Evolutionary conservation across 805 yeast genomes (phyloP), one percentile per base, ranked within the genome.

Genomic region (Wickerhamomyces ciferrii): DNA sequence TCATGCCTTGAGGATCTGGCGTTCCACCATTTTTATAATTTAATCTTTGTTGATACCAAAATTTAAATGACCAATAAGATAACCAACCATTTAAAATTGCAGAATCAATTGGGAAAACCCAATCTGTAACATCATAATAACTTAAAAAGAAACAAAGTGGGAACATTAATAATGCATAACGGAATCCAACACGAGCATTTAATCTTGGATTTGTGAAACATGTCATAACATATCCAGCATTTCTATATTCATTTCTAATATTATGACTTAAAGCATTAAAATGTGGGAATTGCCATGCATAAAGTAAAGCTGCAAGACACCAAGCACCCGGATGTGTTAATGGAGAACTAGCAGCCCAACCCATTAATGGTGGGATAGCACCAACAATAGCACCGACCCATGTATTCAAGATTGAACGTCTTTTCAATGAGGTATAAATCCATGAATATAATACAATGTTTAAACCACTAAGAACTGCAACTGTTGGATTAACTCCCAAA

Each of bases 321-420:
- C 98, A 92, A 4, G 96, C 95, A 8, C 94, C 97, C 0, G 98
- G 97, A 52, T 89, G 87, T 3, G 75, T 54, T 34, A 91, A 67
- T 1, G 90, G 78, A 4, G 88, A 80, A 13, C 96, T 86, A 0
- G 92, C 89, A 2, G 96, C 97, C 99, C 99, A 94, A 2, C 99
- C 99, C 99, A 94, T 94, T 43, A 94, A 74, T 19, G 99, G 99
- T 0, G 99, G 99, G 41, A 94, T 87, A 0, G 97, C 99, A 4
- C 99, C 99, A 4, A 94, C 99, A n/a, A 94, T 63, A 0, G 99
- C 99, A 18, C 99, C 99, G 3, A 94, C 94, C 99, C 99, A 94
- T 0, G 99, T 94, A 65, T 94, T 94, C 37, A 87, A 63, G 43
- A 94, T 92, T 21, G 87, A 83, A 49, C 74, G 79, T 46, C 99